Evolutionary conservation across 495 filamentous ascomycete species (phyloP).

Genomic region (Margaritispora aquatica): DNA sequence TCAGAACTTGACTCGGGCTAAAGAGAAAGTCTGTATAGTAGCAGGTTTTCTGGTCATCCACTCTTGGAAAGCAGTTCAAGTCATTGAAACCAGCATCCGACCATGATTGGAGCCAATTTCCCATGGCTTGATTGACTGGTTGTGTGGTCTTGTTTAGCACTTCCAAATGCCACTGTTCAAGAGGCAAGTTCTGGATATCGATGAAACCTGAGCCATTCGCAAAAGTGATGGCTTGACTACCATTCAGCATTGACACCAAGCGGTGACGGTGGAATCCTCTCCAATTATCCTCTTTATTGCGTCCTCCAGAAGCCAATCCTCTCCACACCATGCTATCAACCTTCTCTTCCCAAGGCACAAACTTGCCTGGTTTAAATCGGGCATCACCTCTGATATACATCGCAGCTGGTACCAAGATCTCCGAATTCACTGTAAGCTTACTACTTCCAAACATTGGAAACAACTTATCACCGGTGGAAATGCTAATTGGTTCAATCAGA

Average conservation of each 20-base stretch:
- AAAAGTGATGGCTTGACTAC: conserved; percentile 30
- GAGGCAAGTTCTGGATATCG: conserved; percentile 2
- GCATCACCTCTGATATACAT: conserved; percentile 65
- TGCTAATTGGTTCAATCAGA: conserved; percentile 56
- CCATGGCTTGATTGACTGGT: conserved; percentile 2
- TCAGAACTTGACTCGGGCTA: conserved; percentile 24
- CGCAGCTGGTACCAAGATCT: conserved; percentile 67
- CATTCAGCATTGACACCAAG: conserved; percentile 63
- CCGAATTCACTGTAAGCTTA: conserved; percentile 70
- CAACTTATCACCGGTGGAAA: conserved; percentile 44
- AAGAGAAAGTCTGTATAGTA: conserved; percentile 44
- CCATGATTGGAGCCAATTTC: conserved; percentile 33
- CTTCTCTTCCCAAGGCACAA: conserved; percentile 51
- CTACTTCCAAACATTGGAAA: conserved; percentile 67
- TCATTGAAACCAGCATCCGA: conserved; percentile 37
- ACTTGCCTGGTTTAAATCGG: conserved; percentile 49
- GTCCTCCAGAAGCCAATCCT: conserved; percentile 59
- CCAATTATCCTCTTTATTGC: conserved; percentile 56
- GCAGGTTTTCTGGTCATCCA: conserved; percentile 30
- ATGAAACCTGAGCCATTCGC: conserved; percentile 23
- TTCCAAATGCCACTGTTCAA: background rate
- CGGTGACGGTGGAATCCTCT: conserved; percentile 63
- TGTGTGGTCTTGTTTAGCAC: background rate
- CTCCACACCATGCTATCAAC: conserved; percentile 53
- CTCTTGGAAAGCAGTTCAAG: conserved; percentile 33